phyloP scores from a whole-genome alignment of 345 rosid species.

The Eucalyptus curtisii region DNA sequence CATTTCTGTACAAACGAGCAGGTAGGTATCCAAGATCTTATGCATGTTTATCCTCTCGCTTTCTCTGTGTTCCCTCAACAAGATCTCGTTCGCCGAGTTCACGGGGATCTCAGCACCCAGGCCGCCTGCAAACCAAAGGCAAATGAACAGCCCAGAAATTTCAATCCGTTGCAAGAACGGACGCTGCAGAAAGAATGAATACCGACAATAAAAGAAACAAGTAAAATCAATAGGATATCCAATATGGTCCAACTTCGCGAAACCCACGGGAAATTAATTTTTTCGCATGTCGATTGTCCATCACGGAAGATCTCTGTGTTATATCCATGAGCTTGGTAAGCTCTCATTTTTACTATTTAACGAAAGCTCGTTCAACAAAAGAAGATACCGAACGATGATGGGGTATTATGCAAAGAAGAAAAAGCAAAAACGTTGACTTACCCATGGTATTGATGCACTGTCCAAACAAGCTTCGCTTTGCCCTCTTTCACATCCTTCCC shows the following conservation, averaged over 20 bases:
- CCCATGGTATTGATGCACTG: conserved; percentile 33
- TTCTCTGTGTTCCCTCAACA: neutral
- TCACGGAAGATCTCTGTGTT: neutral
- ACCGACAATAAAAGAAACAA: neutral
- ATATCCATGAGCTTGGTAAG: neutral
- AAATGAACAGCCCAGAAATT: neutral
- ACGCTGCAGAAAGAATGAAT: neutral
- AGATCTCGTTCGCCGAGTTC: neutral
- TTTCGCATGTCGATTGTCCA: neutral
- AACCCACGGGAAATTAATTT: neutral
- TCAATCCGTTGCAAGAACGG: neutral
- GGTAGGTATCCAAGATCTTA: neutral
- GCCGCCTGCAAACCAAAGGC: neutral
- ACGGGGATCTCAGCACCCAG: neutral
- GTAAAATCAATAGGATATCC: neutral
- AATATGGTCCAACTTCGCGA: neutral
- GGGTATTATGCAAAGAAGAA: neutral
- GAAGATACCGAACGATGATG: neutral
- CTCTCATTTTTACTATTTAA: neutral
- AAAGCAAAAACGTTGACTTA: neutral
- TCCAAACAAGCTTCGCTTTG: conserved; percentile 50
- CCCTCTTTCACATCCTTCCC: conserved; percentile 43
- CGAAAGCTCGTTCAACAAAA: neutral
- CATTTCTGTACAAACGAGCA: neutral
- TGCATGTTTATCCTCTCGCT: neutral